Conservation (phyloP, 2,329 filamentous ascomycete species). For the Talaromyces funiculosus region DNA sequence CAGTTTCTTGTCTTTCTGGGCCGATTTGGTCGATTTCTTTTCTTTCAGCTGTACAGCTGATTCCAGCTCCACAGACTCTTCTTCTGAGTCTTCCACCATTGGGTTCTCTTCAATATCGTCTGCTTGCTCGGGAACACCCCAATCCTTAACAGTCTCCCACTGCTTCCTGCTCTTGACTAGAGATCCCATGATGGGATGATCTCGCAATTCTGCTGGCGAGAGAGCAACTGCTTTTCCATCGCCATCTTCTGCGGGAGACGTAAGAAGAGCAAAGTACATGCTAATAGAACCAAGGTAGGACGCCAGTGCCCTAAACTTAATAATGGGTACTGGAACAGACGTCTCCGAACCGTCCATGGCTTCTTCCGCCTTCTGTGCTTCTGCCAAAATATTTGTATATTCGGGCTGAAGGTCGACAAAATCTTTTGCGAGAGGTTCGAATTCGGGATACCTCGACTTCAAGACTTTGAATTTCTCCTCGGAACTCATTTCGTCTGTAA, state of each 20-base stretch:
- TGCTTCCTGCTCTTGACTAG: slow-evolving; percentile 72
- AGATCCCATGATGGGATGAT: slow-evolving; percentile 86
- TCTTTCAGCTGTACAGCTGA: slow-evolving; percentile 17
- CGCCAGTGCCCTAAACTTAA: slow-evolving; percentile 74
- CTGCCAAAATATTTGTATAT: slow-evolving; percentile 54
- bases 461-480: slow-evolving; percentile 72
- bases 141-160: slow-evolving; percentile 68
- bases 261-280: slow-evolving; percentile 93
- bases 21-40: slow-evolving; percentile 24
- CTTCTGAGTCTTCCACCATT: slow-evolving; percentile 21
- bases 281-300: slow-evolving; percentile 81
- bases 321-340: slow-evolving; percentile 49
- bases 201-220: slow-evolving; percentile 71
- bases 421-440: slow-evolving; percentile 78
- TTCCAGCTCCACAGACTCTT: slow-evolving; percentile 19
- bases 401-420: slow-evolving; percentile 63
- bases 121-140: slow-evolving; percentile 50
- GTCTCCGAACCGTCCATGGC: slow-evolving; percentile 36
- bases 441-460: slow-evolving; percentile 80
- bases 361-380: slow-evolving; percentile 54
- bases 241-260: slow-evolving; percentile 64
- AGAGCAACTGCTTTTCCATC: slow-evolving; percentile 54
- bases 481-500: slow-evolving; percentile 70
- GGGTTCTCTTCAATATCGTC: slow-evolving; percentile 18
- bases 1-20: slow-evolving; percentile 36